Percentiles rank a stretch among this genome's conserved stretches.
Conservation (phyloP, 2,329 filamentous ascomycete genomes). For the Colletotrichum gigasporum region DNA sequence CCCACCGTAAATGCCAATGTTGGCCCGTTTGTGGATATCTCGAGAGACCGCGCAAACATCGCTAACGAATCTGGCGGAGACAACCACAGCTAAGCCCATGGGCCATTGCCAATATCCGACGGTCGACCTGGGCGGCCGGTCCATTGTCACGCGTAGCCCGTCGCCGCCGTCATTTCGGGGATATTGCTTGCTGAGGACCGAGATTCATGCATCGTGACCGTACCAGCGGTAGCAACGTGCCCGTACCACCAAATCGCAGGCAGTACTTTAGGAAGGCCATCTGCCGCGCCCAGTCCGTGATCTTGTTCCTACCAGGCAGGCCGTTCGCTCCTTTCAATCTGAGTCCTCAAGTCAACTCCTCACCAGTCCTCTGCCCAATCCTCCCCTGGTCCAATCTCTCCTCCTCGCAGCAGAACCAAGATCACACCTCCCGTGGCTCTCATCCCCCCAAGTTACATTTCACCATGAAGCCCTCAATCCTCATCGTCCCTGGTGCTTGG, state of each 20-base stretch:
- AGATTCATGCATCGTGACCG: not conserved
- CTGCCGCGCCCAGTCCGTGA: constrained; percentile 8
- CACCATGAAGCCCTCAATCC: constrained; percentile 37
- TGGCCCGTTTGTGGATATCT: constrained; percentile 24
- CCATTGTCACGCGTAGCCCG: not conserved
- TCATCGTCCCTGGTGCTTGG: constrained; percentile 53
- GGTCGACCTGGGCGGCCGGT: not conserved
- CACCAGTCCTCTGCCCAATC: not conserved
- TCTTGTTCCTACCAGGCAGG: not conserved
- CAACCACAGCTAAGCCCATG: not conserved
- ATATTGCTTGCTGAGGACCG: constrained; percentile 12
- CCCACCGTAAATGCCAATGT: constrained; percentile 17
- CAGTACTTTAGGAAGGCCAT: constrained; percentile 23
- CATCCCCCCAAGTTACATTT: not conserved
- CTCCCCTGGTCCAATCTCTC: constrained; percentile 2
- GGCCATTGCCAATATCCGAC: constrained; percentile 10
- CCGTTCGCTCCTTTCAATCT: constrained; percentile 6
- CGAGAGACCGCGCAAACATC: not conserved
- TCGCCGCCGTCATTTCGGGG: constrained; percentile 14
- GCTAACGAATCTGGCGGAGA: not conserved
- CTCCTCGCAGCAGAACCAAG: constrained; percentile 17
- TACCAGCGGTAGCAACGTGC: too few relatives aligned
- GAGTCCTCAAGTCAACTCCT: not conserved
- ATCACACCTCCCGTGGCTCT: not conserved
- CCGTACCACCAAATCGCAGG: too few relatives aligned